Percentiles rank a stretch among this genome's conserved stretches.
phyloP scores from a whole-genome alignment of 2,329 filamentous ascomycete genomes.

The Cryphonectria naterciae region DNA sequence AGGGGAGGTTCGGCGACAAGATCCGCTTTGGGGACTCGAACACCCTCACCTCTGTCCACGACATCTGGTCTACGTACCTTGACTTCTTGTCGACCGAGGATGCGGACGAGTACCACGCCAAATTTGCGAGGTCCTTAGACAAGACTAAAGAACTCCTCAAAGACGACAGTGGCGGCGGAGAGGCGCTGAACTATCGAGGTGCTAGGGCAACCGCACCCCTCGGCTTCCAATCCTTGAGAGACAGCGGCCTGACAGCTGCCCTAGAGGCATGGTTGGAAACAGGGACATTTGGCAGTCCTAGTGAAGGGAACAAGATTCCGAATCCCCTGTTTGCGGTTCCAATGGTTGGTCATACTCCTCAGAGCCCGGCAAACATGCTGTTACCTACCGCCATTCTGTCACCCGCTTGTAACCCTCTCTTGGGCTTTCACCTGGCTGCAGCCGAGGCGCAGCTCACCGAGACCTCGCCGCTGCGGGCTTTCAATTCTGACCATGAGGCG shows the following conservation, averaged over 20 bases:
- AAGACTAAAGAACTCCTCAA: constrained; percentile 7
- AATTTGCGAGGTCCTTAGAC: constrained; percentile 26
- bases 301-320: constrained; percentile 31
- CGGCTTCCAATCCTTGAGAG: constrained; percentile 3
- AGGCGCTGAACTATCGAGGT: not conserved
- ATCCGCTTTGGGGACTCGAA: constrained; percentile 14
- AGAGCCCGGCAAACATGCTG: constrained; percentile 35
- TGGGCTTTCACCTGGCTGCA: constrained; percentile 61
- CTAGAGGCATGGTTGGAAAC: constrained; percentile 20
- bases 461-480: constrained; percentile 44
- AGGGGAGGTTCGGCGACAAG: constrained; percentile 45
- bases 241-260: not conserved
- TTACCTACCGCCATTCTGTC: constrained; percentile 50
- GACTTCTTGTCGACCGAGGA: constrained; percentile 27
- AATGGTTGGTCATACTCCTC: constrained; percentile 37
- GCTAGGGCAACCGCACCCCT: constrained; percentile 12
- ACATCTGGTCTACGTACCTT: constrained; percentile 46
- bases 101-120: constrained; percentile 29
- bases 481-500: constrained; percentile 11
- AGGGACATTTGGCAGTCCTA: constrained; percentile 7
- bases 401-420: constrained; percentile 54
- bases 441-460: constrained; percentile 46
- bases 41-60: constrained; percentile 43
- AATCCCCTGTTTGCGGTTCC: constrained; percentile 53
- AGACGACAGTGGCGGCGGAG: not conserved